phyloP scores from a whole-genome alignment of 1,284 basidiomycete species.

The Ceratobasidium sp. region DNA sequence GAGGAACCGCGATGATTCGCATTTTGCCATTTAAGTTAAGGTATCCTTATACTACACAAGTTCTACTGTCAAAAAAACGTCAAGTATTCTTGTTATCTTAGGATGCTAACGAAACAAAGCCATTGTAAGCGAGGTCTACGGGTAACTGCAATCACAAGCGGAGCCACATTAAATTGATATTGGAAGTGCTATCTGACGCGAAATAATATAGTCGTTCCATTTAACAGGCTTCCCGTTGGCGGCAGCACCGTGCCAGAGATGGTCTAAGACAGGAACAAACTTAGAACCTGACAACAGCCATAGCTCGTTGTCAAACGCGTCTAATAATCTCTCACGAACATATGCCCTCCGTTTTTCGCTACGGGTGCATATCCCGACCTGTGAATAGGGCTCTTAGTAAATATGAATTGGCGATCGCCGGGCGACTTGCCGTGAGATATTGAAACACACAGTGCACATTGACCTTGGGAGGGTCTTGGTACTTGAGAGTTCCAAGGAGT shows the following conservation, averaged over 20 bases:
- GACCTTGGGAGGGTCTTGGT: not conserved
- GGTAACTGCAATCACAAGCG: too few species aligned
- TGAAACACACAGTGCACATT: slow-evolving; percentile 10
- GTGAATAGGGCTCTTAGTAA: not conserved
- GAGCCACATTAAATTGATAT: not conserved
- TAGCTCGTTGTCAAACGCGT: not conserved
- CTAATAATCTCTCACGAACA: not conserved
- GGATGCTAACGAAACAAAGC: too few species aligned
- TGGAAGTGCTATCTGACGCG: slow-evolving; percentile 4
- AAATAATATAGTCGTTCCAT: slow-evolving; percentile 15
- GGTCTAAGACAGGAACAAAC: not conserved
- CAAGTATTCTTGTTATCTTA: too few species aligned
- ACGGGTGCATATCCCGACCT: slow-evolving; percentile 13
- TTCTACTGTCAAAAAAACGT: too few species aligned
- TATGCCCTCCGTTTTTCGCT: slow-evolving; percentile 8
- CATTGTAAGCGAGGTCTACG: too few species aligned
- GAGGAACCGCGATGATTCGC: too few species aligned
- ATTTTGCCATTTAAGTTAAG: too few species aligned
- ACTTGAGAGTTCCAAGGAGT: slow-evolving; percentile 1
- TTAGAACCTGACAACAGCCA: slow-evolving; percentile 10
- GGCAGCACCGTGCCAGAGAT: slow-evolving; percentile 23
- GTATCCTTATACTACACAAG: too few species aligned
- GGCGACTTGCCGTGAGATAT: slow-evolving; percentile 7
- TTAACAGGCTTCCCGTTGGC: slow-evolving; percentile 6
- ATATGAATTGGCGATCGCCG: not conserved